A percentile compares a stretch with the other conserved stretches of the same genome.
phyloP scores from a whole-genome alignment of 2,329 filamentous ascomycete species.

The Fusarium agapanthi region DNA sequence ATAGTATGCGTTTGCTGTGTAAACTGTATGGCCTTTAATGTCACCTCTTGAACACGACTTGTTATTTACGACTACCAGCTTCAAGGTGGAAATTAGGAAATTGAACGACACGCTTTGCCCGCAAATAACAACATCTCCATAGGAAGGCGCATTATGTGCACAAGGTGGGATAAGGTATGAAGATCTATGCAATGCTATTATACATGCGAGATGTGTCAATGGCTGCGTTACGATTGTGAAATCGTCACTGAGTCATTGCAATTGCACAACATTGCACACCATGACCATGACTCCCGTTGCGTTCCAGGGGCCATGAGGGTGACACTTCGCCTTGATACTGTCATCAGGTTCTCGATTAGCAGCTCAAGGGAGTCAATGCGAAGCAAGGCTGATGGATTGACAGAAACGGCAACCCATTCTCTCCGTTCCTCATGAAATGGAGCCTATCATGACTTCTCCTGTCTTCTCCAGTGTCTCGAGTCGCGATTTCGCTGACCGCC shows the following conservation, averaged over 20 bases:
- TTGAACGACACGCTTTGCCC: slow-evolving; percentile 25
- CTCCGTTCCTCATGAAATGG: slow-evolving; percentile 11
- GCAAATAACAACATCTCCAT: slow-evolving; percentile 22
- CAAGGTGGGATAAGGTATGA: slow-evolving; percentile 7
- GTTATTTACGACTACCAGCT: slow-evolving; percentile 9
- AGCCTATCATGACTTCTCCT: slow-evolving; percentile 1
- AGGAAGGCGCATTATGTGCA: not conserved
- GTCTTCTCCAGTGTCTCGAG: slow-evolving; percentile 36
- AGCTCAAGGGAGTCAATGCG: not conserved
- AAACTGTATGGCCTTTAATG: slow-evolving; percentile 14
- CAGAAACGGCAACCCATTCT: slow-evolving; percentile 19
- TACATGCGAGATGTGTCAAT: not conserved
- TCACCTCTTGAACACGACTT: not conserved
- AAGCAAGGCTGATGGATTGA: slow-evolving; percentile 19
- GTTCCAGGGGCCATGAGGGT: slow-evolving; percentile 8
- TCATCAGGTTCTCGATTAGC: slow-evolving; percentile 1
- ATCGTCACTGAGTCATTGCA: slow-evolving; percentile 14
- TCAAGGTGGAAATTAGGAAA: slow-evolving; percentile 19
- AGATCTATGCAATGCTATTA: slow-evolving; percentile 19
- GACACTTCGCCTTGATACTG: slow-evolving; percentile 2
- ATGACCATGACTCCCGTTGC: not conserved
- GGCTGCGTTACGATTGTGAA: slow-evolving; percentile 2
- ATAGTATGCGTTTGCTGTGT: not conserved
- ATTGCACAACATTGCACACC: slow-evolving; percentile 7
- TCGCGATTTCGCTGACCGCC: slow-evolving; percentile 43